phyloP scores from a whole-genome alignment of 2,329 filamentous ascomycete genomes.

The Trichophyton benhamiae region DNA sequence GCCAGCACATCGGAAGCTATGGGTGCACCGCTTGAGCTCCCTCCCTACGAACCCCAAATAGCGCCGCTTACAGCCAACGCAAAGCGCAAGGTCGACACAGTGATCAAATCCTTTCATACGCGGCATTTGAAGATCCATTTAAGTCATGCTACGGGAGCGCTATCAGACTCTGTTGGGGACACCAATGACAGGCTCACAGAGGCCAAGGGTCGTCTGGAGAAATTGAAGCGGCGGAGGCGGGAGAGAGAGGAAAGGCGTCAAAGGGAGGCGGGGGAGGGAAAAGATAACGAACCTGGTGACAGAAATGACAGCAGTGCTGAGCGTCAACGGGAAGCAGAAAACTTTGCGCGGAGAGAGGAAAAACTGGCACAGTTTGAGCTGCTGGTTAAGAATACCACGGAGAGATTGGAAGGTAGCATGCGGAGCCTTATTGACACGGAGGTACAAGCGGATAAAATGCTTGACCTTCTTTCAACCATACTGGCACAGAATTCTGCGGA shows the following conservation, averaged over 20 bases:
- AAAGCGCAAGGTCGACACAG: slow-evolving; percentile 34
- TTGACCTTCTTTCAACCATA: slow-evolving; percentile 34
- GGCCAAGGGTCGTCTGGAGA: slow-evolving; percentile 27
- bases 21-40: slow-evolving; percentile 24
- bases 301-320: not conserved
- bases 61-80: slow-evolving; percentile 40
- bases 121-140: slow-evolving; percentile 39
- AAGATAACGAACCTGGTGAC: not conserved
- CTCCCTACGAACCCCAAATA: slow-evolving; percentile 42
- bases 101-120: slow-evolving; percentile 34
- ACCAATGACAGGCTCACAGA: slow-evolving; percentile 44
- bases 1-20: not conserved
- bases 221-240: slow-evolving; percentile 23
- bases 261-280: not conserved
- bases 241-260: not conserved
- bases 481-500: slow-evolving; percentile 9
- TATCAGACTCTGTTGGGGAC: slow-evolving; percentile 40
- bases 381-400: slow-evolving; percentile 41
- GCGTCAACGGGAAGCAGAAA: slow-evolving; percentile 17
- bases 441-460: slow-evolving; percentile 35
- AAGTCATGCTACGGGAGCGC: slow-evolving; percentile 32
- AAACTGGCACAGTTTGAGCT: slow-evolving; percentile 32
- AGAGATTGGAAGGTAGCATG: slow-evolving; percentile 45
- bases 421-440: slow-evolving; percentile 47
- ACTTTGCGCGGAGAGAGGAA: slow-evolving; percentile 27